phyloP scores from a whole-genome alignment of 129 eudicot genomes.

The Sambucus nigra region DNA sequence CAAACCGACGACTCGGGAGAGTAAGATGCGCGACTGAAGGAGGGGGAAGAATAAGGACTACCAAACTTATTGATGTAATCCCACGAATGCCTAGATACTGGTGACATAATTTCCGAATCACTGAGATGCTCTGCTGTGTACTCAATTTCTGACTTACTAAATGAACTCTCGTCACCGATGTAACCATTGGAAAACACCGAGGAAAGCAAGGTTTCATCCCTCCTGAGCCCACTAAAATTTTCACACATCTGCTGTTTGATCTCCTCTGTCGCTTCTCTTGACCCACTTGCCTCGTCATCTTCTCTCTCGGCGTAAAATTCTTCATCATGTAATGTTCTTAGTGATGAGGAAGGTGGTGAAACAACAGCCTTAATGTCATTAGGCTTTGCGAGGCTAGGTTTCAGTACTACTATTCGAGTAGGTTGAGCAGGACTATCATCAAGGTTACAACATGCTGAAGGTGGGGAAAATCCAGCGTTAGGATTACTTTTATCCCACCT shows the following conservation, averaged over 20 bases:
- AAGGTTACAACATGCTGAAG: constrained; percentile 30
- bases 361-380: constrained; percentile 36
- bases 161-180: constrained; percentile 80
- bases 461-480: constrained; percentile 31
- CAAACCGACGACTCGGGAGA: constrained; percentile 92
- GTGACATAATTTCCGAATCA: constrained; percentile 87
- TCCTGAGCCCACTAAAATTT: constrained; percentile 37
- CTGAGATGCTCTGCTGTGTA: constrained; percentile 53
- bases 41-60: constrained; percentile 61
- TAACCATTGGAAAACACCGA: constrained; percentile 78
- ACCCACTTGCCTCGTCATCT: constrained; percentile 34
- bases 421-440: constrained; percentile 47
- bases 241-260: constrained; percentile 37
- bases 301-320: constrained; percentile 34
- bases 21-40: constrained; percentile 72
- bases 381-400: constrained; percentile 61
- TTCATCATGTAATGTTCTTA: constrained; percentile 26
- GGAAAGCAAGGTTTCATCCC: constrained; percentile 58
- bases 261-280: constrained; percentile 53
- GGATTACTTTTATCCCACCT: constrained; percentile 28
- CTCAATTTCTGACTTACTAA: constrained; percentile 71
- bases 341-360: constrained; percentile 50
- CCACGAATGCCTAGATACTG: constrained; percentile 87
- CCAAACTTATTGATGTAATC: constrained; percentile 55
- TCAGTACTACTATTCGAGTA: constrained; percentile 79